A percentile compares a stretch with the other conserved stretches of the same genome.
These are phyloP conservation scores for Bothriochloa decipiens DNA, from an alignment of 176 grass and related monocot species.

Conservation along the genomic window DNA sequence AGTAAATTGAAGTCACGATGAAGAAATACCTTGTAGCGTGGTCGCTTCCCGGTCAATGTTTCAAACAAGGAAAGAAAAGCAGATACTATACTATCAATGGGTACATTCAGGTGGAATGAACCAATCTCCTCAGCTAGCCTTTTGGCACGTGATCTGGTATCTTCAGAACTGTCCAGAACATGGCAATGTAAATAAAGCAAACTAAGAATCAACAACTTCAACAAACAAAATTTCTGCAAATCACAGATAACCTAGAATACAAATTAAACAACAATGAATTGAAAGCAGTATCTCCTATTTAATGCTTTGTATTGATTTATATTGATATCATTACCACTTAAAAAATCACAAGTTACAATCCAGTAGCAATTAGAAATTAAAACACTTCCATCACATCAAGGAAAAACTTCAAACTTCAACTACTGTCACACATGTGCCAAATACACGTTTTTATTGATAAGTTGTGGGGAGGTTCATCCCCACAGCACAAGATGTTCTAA, in stretches of 20 bases:
- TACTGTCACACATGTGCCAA: not conserved
- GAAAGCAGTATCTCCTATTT: not conserved
- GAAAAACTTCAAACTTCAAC: not conserved
- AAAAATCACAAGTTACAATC: not conserved
- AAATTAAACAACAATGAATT: slow-evolving; percentile 24
- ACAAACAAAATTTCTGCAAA: slow-evolving; percentile 23
- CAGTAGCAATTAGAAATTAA: not conserved
- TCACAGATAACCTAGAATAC: slow-evolving; percentile 1
- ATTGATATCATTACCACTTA: not conserved
- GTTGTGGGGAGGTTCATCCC: not conserved
- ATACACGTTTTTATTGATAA: not conserved
- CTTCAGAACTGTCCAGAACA: slow-evolving; percentile 73
- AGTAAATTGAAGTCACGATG: slow-evolving; percentile 19
- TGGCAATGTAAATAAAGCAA: slow-evolving; percentile 25
- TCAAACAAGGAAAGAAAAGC: slow-evolving; percentile 88
- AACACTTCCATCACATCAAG: slow-evolving; percentile 3
- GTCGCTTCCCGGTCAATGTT: slow-evolving; percentile 74
- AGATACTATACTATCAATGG: slow-evolving; percentile 85
- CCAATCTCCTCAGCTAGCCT: slow-evolving; percentile 82
- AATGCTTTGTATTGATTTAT: not conserved
- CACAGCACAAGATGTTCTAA: not conserved
- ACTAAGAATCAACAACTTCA: slow-evolving; percentile 26
- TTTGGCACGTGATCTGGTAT: slow-evolving; percentile 88
- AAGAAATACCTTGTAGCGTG: slow-evolving; percentile 71
- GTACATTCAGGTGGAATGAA: slow-evolving; percentile 81